Base-by-base conservation (phyloP, 768 basidiomycete species). In the Tylopilus rubrobrunneus region DNA sequence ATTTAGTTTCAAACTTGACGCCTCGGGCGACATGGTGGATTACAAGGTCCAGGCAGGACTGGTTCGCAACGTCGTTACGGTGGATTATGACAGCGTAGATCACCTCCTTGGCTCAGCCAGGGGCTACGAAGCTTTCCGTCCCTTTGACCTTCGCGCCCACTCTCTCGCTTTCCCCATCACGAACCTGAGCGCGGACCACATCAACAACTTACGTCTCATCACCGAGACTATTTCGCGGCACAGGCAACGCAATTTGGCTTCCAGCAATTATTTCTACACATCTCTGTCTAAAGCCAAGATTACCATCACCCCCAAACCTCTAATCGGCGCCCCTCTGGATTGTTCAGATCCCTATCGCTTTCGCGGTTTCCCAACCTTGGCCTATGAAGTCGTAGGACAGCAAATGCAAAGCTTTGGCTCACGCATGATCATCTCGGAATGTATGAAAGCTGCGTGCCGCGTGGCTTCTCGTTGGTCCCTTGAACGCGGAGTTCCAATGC, bases 361-460 rank as follows among this genome's bases (percentile, higher is more conserved):
- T 62, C 68, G 60, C 56, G 89, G 78, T 23, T 86, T 81, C 68
- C 89, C 76, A 9, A 58, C 69, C 19, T 67, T 80, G 19, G 61
- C 57, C 6, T 89, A 86, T 63, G 57, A 54, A 2, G 78, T 88
- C 2, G 53, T 40, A 0, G 51, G 62, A 3, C 44, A 56, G 17
- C 59, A 60, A 8, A 57, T 59, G 15, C 4, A 49, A 4, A 73
- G 73, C 17, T 34, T 40, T 2, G 82, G 84, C 25, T 58, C 87
- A 17, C 78, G 80, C 40, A 60, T 67, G 45, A 62, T 92, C 49
- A 83, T 99, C 11, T 75, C 85, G 0, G 93, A 97, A 68, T 75
- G 78, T 61, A 94, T 94, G 86, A 88, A 92, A 63, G 63, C 86
- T 17, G 92, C 91, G 0, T 85, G 83, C 45, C 82, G 86, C 2